Base-by-base conservation (phyloP, 352 stramenopile species). In the Aphanomyces cochlioides region DNA sequence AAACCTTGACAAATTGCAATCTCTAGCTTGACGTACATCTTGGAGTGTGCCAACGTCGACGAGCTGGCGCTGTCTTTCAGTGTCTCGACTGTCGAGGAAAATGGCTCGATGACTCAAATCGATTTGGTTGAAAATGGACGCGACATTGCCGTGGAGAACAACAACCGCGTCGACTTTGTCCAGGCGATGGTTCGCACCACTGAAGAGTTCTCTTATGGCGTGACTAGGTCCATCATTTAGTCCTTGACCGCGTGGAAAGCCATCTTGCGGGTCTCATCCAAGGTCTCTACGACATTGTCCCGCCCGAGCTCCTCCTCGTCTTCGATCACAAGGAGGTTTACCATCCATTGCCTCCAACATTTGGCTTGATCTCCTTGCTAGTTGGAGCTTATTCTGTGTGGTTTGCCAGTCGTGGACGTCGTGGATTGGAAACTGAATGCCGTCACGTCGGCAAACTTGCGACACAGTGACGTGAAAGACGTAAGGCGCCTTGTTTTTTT, bases 281-380 rank as follows among this genome's bases (percentile, higher is more conserved):
- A 28, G 86, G 97, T 3, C 93, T 99, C 69, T 98, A 98, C 75
- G 96, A 99, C 73, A 90, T 99, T 7, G 89, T 99, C 43, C 97
- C 97, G 2, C 93, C 98, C 69, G 88, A 97, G 60, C 85, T 98
- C 8, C 79, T 99, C 36, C 93, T 96, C 50, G 87, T 98, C 1
- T 99, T 99, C 78, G 96, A 99, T 80, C 98, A 98, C 76, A 96
- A 99, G 76, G 96, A 99, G 78, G 54, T 61, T 45, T 36, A 36
- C 8, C 17, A 58, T 36, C 7, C 7, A n/a, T 12, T 12, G 43
- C 17, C 17, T 12, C 43, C 10, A n/a, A n/a, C 1, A 50, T 50
- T 50, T 12, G 10, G 2, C 17, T n/a, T n/a, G 10, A 12, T n/a
- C 17, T 50, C 17, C 1, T 1, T 19, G 13, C 17, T 41, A 61